phyloP scores from a whole-genome alignment of 768 basidiomycete genomes.

The Hysterangium stoloniferum region DNA sequence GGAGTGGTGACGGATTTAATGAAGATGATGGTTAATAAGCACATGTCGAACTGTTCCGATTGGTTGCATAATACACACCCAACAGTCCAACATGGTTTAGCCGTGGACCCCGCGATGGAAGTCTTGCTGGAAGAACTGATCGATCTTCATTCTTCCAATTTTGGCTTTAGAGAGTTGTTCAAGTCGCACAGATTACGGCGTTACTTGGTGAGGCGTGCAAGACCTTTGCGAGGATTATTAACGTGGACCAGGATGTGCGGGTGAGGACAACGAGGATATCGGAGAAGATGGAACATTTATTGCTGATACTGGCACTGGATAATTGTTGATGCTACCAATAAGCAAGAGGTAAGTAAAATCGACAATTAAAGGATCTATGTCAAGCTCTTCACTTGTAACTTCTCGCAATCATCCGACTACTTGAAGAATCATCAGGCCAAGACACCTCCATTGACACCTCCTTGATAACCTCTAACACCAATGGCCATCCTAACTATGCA shows the following conservation, averaged over 20 bases:
- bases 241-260: constrained; percentile 32
- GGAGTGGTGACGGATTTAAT: neutral
- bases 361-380: too few relatives aligned
- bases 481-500: neutral
- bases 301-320: constrained; percentile 57
- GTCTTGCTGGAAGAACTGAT: constrained; percentile 62
- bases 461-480: constrained; percentile 34
- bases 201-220: constrained; percentile 59
- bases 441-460: constrained; percentile 42
- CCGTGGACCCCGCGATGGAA: constrained; percentile 40
- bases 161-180: constrained; percentile 66
- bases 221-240: constrained; percentile 40
- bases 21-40: constrained; percentile 26
- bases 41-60: constrained; percentile 17
- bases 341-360: constrained; percentile 61
- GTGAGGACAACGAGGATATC: constrained; percentile 43
- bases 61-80: too few relatives aligned
- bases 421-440: neutral
- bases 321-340: constrained; percentile 56
- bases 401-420: constrained; percentile 6
- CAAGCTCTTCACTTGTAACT: constrained; percentile 6
- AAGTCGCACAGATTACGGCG: constrained; percentile 63
- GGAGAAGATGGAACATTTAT: constrained; percentile 67
- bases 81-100: neutral
- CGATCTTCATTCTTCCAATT: constrained; percentile 53